Evolutionary conservation across 768 basidiomycete species (phyloP).

Genomic region (Auricularia sp.): DNA sequence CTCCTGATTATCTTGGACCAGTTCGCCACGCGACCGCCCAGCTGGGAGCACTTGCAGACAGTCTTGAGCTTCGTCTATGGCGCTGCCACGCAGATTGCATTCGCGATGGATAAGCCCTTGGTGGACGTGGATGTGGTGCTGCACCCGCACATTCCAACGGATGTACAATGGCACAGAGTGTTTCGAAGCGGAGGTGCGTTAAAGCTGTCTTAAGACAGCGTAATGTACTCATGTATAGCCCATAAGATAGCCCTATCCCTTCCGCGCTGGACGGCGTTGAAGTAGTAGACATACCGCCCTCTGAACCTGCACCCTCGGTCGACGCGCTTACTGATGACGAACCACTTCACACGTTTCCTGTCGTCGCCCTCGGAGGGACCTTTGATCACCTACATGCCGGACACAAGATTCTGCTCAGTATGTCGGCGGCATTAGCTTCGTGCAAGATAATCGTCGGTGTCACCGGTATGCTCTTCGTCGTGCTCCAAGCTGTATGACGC

Average conservation of each 20-base stretch:
- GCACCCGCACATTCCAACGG: conserved; percentile 24
- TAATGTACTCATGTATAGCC: neutral
- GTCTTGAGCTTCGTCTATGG: conserved; percentile 80
- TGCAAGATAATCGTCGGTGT: conserved; percentile 84
- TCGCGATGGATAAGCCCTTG: conserved; percentile 54
- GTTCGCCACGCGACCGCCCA: conserved; percentile 29
- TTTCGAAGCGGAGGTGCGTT: conserved; percentile 34
- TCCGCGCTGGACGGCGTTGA: neutral
- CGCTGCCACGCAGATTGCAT: conserved; percentile 68
- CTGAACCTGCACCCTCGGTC: neutral
- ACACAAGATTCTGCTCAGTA: conserved; percentile 92
- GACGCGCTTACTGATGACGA: neutral
- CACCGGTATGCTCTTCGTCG: conserved; percentile 39
- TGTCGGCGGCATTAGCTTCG: conserved; percentile 74
- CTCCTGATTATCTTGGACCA: conserved; percentile 54
- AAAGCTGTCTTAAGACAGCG: neutral
- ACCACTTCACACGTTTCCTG: conserved; percentile 31
- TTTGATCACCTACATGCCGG: conserved; percentile 98
- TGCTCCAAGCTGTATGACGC: neutral
- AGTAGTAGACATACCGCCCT: neutral
- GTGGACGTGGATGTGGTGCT: conserved; percentile 74
- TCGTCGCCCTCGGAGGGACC: conserved; percentile 86
- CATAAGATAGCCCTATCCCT: neutral
- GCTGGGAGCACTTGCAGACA: conserved; percentile 61
- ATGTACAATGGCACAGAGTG: conserved; percentile 13